phyloP scores from a whole-genome alignment of 306 rosid species.

The Dryas alaskensis region DNA sequence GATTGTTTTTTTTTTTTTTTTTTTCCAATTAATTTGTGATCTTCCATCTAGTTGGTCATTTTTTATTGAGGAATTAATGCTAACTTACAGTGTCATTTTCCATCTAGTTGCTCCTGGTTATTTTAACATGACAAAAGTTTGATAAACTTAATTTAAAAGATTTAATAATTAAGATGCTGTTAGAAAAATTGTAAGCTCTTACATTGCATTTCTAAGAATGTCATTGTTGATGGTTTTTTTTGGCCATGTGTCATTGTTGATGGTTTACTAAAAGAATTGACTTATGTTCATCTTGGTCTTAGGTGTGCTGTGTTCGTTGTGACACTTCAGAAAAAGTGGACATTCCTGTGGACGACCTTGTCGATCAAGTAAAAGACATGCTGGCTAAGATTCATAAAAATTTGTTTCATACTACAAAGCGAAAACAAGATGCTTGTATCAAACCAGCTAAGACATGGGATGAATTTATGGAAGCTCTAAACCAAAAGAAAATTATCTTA shows the following conservation, averaged over 20 bases:
- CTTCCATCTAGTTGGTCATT: neutral
- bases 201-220: neutral
- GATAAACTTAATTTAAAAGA: no score
- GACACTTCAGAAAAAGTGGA: slow-evolving; percentile 66
- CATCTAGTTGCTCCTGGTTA: no score
- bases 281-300: slow-evolving; percentile 12
- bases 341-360: slow-evolving; percentile 54
- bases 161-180: no score
- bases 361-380: slow-evolving; percentile 54
- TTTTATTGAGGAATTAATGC: neutral
- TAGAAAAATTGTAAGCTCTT: no score
- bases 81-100: no score
- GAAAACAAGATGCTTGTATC: slow-evolving; percentile 73
- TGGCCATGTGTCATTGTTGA: slow-evolving; percentile 11
- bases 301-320: slow-evolving; percentile 84
- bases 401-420: slow-evolving; percentile 71
- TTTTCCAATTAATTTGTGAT: neutral
- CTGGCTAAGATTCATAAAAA: slow-evolving; percentile 61
- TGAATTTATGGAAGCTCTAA: slow-evolving; percentile 70
- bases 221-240: neutral
- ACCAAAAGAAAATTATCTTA: slow-evolving; percentile 69
- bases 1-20: neutral
- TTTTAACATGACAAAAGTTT: neutral
- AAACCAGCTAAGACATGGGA: slow-evolving; percentile 67
- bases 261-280: neutral